phyloP scores from a whole-genome alignment of 2,329 filamentous ascomycete genomes.

The Xylaria sp. region DNA sequence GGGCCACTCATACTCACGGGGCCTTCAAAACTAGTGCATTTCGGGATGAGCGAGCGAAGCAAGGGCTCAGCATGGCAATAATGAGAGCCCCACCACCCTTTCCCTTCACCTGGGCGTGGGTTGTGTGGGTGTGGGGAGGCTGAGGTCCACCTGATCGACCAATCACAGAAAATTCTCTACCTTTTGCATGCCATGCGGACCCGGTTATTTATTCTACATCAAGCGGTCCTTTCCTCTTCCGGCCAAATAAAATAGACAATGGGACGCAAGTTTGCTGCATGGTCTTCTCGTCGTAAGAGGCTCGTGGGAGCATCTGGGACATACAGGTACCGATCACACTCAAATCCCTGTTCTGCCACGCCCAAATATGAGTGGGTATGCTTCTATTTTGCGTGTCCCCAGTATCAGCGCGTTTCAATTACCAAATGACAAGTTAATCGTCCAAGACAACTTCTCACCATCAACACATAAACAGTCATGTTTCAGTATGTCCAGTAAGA shows the following conservation, averaged over 20 bases:
- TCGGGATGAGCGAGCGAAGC: constrained; percentile 29
- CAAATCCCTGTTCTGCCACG: constrained; percentile 37
- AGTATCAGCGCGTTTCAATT: constrained; percentile 23
- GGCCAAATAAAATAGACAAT: constrained; percentile 17
- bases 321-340: constrained; percentile 28
- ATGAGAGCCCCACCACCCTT: constrained; percentile 10
- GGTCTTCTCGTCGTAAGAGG: constrained; percentile 15
- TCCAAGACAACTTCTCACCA: neutral
- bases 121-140: constrained; percentile 24
- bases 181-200: constrained; percentile 18
- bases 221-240: constrained; percentile 18
- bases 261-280: constrained; percentile 6
- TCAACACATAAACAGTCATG: neutral
- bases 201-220: constrained; percentile 15
- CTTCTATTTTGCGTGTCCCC: constrained; percentile 24
- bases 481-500: constrained; percentile 4
- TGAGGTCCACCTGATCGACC: constrained; percentile 14
- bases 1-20: constrained; percentile 7
- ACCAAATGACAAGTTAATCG: neutral
- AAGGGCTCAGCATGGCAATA: constrained; percentile 27
- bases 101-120: constrained; percentile 29
- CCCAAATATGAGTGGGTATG: constrained; percentile 14
- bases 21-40: constrained; percentile 18
- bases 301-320: constrained; percentile 20
- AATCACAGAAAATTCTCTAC: constrained; percentile 30